Conservation (phyloP, 257 asterid genomes). For the Solanum pimpinellifolium region DNA sequence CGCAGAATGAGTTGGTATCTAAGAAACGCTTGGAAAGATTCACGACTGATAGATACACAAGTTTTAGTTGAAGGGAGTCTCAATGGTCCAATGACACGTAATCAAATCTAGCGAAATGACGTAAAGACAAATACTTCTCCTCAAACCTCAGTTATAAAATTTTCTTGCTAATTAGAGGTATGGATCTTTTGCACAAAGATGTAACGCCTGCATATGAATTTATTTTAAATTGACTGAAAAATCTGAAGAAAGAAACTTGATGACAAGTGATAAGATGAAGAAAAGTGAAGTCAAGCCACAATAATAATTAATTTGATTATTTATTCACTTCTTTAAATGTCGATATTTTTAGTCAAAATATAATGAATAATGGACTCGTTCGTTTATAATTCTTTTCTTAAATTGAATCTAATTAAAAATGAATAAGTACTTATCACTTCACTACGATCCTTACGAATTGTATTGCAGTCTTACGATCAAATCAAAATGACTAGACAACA, state of each 20-base stretch:
- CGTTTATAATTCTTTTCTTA: neutral
- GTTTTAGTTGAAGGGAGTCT: too few species aligned
- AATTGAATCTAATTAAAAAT: too few species aligned
- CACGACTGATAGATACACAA: too few species aligned
- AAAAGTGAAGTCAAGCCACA: neutral
- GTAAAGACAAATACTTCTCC: too few species aligned
- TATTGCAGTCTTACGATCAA: neutral
- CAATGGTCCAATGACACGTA: neutral
- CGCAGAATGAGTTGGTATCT: neutral
- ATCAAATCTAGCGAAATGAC: neutral
- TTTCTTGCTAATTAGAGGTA: too few species aligned
- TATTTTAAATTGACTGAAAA: too few species aligned
- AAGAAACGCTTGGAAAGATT: neutral
- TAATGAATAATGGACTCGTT: neutral
- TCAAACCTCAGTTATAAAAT: too few species aligned
- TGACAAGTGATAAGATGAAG: neutral
- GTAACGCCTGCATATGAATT: too few species aligned
- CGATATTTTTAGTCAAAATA: neutral
- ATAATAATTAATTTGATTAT: too few species aligned
- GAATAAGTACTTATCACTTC: rapidly evolving
- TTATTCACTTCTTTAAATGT: too few species aligned
- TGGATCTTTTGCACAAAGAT: too few species aligned
- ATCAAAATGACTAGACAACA: neutral
- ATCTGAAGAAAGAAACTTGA: neutral
- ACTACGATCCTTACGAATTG: too few species aligned